Conservation (phyloP, 2,329 filamentous ascomycete species). For the Camillea tinctor region DNA sequence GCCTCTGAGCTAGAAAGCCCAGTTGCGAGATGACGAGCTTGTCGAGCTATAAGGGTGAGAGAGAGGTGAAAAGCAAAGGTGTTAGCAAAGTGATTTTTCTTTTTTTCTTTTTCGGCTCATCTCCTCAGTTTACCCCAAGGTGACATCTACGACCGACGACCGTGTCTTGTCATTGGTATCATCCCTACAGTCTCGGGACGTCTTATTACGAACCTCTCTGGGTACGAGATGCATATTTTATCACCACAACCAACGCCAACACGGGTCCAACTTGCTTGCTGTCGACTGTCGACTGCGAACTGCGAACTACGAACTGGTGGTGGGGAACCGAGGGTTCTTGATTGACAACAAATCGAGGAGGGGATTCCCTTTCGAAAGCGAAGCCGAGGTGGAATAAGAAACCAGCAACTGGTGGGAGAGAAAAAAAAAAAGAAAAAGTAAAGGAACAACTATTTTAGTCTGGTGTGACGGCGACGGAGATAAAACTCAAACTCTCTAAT, state of each 20-base stretch:
- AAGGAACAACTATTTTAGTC: too few species aligned
- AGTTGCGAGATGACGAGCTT: slow-evolving; percentile 93
- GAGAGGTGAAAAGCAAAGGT: background rate
- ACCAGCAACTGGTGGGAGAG: background rate
- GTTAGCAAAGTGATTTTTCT: background rate
- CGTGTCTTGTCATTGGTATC: background rate
- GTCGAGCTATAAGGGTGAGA: slow-evolving; percentile 65
- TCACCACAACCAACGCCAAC: background rate
- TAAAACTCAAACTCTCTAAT: background rate
- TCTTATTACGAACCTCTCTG: slow-evolving; percentile 31
- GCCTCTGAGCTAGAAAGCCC: slow-evolving; percentile 80
- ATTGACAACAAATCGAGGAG: background rate
- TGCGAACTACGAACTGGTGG: too few species aligned
- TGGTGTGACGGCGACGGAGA: background rate
- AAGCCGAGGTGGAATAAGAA: background rate
- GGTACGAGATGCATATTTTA: slow-evolving; percentile 34
- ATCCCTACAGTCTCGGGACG: background rate
- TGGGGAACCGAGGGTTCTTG: too few species aligned
- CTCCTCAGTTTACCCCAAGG: background rate
- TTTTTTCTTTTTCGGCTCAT: background rate
- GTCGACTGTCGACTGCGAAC: too few species aligned
- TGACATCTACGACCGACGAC: background rate
- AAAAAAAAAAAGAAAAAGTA: too few species aligned
- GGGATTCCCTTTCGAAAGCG: background rate
- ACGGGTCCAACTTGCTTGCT: too few species aligned